Evolutionary conservation across 371 early-diverging fungal genomes (phyloP).

Genomic region (Mucor plumbeus): DNA sequence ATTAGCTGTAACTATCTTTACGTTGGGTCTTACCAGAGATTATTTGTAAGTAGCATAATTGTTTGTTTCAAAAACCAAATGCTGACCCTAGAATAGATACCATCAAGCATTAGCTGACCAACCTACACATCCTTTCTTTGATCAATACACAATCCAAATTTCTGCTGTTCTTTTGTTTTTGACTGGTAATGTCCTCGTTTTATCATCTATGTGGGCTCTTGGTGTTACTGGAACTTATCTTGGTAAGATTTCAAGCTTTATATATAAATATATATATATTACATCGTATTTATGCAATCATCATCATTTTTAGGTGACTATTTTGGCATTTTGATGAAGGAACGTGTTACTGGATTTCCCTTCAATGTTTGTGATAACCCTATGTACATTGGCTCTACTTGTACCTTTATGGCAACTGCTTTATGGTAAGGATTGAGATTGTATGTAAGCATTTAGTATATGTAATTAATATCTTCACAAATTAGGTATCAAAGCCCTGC

Average conservation of each 20-base stretch:
- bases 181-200: conserved; percentile 78
- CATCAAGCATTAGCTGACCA: conserved; percentile 73
- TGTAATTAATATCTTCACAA: too few species aligned
- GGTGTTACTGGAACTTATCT: conserved; percentile 93
- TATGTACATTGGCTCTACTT: conserved; percentile 93
- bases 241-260: conserved; percentile 47
- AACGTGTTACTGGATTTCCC: conserved; percentile 88
- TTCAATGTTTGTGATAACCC: conserved; percentile 92
- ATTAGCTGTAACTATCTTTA: conserved; percentile 81
- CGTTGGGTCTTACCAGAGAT: conserved; percentile 83
- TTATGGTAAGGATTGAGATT: conserved; percentile 65
- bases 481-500: conserved; percentile 65
- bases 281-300: background rate
- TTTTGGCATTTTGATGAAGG: conserved; percentile 92
- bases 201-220: conserved; percentile 85
- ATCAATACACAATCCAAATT: conserved; percentile 45
- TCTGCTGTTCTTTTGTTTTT: conserved; percentile 60
- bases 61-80: background rate
- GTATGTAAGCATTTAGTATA: too few species aligned
- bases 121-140: conserved; percentile 61
- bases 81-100: conserved; percentile 47
- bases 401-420: conserved; percentile 85
- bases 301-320: conserved; percentile 75
- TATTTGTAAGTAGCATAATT: conserved; percentile 61
- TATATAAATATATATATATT: too few species aligned